Base-by-base conservation (phyloP, 805 yeast species). In the Teunomyces lycoperdinae region DNA sequence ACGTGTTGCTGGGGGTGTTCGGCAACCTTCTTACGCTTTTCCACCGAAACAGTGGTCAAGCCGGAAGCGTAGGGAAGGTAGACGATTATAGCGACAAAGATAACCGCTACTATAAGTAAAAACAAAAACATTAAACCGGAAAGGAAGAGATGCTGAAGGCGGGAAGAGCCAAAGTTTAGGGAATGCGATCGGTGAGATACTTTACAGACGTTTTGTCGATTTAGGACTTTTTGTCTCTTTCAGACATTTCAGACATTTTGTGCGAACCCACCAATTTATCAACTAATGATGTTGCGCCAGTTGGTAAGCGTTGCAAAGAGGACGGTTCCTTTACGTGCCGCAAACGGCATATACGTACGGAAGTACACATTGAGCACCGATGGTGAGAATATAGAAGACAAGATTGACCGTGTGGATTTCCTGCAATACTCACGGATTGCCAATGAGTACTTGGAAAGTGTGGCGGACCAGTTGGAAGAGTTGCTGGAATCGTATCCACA, bases 401-500 rank as follows among this genome's bases (percentile, higher is more conserved):
- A 79, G 48, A 79, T 87, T 17, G 73, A 73, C 44, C 53, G 68
- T 3, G 50, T 87, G 14, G 61, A 80, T 1, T 53, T 62, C 4
- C 73, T 72, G 33, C 77, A 83, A 47, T 94, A 87, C 67, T 89
- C 87, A 60, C 62, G 63, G 5, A 62, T 74, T 3, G 79, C 97
- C 1, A 86, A 86, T 52, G 75, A 69, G 16, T 85, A 89, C 47
- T 67, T 94, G 45, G 97, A 92, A 57, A 54, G 66, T 1, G 66
- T 94, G 38, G 71, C 83, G 14, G 88, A 82, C 42, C 80, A 80
- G 41, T 70, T 87, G 52, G 97, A 91, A 56, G 71, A 60, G 4
- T 69, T 91, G 26, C 74, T 85, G 17, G 96, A 88, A 53, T 64
- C 62, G 3, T 64, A 66, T 44, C 87, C 88, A 4, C 79, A 79